Evolutionary conservation across 371 early-diverging fungal species (phyloP).

Genomic region (Saksenaea oblongispora): DNA sequence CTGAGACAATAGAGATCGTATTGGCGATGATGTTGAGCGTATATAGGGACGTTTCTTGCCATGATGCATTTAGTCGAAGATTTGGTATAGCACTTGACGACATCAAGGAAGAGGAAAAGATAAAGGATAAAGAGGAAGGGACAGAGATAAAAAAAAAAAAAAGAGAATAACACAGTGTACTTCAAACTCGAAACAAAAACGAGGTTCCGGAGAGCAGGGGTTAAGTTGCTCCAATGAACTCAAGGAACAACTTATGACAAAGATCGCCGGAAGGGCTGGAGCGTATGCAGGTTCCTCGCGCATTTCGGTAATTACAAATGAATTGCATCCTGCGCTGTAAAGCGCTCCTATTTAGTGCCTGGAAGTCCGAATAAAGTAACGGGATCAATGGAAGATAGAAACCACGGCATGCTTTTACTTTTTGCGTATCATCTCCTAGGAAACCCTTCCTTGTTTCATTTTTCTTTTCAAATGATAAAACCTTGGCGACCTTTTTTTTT

Average conservation of each 20-base stretch:
- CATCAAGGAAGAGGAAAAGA: neutral
- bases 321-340: slow-evolving; percentile 1
- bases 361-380: neutral
- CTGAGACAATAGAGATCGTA: slow-evolving; percentile 18
- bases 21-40: slow-evolving; percentile 17
- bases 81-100: slow-evolving; percentile 9
- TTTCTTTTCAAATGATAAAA: neutral
- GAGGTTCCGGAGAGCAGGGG: neutral
- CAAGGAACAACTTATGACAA: neutral
- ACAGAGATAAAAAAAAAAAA: neutral
- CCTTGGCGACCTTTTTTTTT: neutral
- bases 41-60: slow-evolving; percentile 9
- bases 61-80: slow-evolving; percentile 7
- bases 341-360: neutral
- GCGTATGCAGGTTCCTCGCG: neutral
- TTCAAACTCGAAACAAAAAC: neutral
- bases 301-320: slow-evolving; percentile 1
- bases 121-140: neutral
- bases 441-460: neutral
- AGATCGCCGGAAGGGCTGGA: neutral
- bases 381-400: slow-evolving; percentile 1
- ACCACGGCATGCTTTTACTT: neutral
- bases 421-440: neutral
- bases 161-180: neutral
- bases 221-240: neutral